Conservation (phyloP, 345 rosid genomes). For the Erodium maritimum region DNA sequence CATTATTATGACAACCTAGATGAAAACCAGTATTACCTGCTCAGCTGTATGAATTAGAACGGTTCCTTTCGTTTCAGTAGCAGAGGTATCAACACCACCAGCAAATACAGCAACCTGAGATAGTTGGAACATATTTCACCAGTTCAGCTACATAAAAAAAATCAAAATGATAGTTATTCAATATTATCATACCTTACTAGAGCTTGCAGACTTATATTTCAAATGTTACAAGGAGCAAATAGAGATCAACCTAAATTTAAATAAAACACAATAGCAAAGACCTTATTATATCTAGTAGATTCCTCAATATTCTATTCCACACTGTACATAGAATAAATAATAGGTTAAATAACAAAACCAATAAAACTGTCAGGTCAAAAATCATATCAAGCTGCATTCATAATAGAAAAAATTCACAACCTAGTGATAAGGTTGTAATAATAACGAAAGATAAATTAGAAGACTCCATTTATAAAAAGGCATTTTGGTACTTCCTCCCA, state of each 20-base stretch:
- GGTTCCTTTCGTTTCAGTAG: constrained; percentile 98
- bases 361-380: no score
- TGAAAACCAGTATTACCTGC: constrained; percentile 38
- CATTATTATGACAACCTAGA: neutral
- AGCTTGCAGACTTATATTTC: no score
- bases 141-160: neutral
- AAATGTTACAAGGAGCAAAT: no score
- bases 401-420: neutral
- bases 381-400: neutral
- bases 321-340: neutral
- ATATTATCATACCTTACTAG: no score
- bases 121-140: neutral
- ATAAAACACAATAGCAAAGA: no score
- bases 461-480: neutral
- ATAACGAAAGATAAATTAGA: neutral
- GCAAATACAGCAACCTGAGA: constrained; percentile 88
- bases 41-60: constrained; percentile 85
- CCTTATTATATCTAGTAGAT: neutral
- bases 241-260: no score
- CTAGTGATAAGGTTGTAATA: neutral
- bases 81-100: constrained; percentile 91
- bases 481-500: neutral
- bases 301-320: neutral
- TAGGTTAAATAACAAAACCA: neutral
- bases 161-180: no score